Evolutionary conservation across 306 rosid species (phyloP), one percentile per base, ranked within the genome.

Genomic region (Parietaria judaica): DNA sequence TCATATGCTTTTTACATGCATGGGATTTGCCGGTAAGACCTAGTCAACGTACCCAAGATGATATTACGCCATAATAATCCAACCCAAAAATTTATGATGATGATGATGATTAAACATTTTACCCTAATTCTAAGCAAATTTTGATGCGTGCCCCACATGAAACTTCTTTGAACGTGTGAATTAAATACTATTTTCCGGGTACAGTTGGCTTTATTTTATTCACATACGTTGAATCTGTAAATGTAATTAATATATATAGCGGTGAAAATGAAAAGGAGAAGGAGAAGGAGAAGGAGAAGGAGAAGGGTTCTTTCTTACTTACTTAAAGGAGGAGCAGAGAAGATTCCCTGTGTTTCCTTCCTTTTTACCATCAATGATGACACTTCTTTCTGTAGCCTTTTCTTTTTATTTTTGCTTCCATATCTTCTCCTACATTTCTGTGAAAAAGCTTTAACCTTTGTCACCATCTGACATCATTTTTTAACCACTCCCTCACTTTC

Each of bases 391-490:
- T 75, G 79, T 77, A 78, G 82, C 75, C 79, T 78, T 84, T 23
- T 23, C 31, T 23, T 23, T 23, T 80, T 77, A 66, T 74, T 76
- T 79, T 76, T 66, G 76, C 78, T 75, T 81, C 83, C 83, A 70
- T 72, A 72, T 81, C 89, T 83, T 73, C 90, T 83, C 95, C 95
- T 87, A 83, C 95, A 85, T 85, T 91, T 91, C 89, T 81, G 95
- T 87, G 97, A 83, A 81, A 90, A 91, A 83, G 89, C 80, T 76
- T 76, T 23, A 66, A 79, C 71, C 84, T 76, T 85, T 91, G 97
- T 91, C 96, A 80, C 77, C 58, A 23, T 69, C 61, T 85, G 89
- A 76, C 88, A 76, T 81, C 83, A 70, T 78, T 70, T 76, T 83
- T 77, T 76, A 77, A 80, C 85, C 78, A 77, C 80, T 69, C 82